Evolutionary conservation across 306 rosid genomes (phyloP), one percentile per base, ranked within the genome.

Genomic region (Corylus avellana): DNA sequence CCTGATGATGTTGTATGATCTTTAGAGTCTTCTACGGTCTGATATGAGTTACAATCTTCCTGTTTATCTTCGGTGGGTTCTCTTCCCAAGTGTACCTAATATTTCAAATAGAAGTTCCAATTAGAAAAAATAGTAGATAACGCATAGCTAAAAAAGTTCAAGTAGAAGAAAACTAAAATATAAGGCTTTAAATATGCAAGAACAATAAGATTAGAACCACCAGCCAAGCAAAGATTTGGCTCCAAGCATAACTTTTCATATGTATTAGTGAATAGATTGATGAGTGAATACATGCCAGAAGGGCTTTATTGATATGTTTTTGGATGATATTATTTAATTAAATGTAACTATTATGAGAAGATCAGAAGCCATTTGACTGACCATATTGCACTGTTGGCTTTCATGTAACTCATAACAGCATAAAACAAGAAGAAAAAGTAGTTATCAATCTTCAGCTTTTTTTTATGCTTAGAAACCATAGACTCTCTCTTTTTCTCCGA

Each of bases 51-150:
- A 67, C 48, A 80, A 53, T 84, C 88, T 46, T 80, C 90, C 78
- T 44, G 85, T 48, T 35, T 77, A 12, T 86, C 84, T 14, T 85
- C 70, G 72, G 72, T 83, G 75, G 85, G 44, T 78, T 86, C 90
- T 80, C 85, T 82, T 20, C 70, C 83, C 82, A 88, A 85, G 75
- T 77, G 42, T 84, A 85, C 91, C 97, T 94, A 74, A 55, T 59
- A 76, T 56, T 46, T 58, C 75, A 72, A 9, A 81, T 67, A 69
- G n/a, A 79, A 83, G 39, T 54, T 82, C 77, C 53, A 69, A 77
- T 83, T 70, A 83, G 84, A 50, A 51, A 58, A 25, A 54, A 42
- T 42, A 6, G 46, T 42, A 42, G 46, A 6, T 42, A 42, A 5
- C 5, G 46, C 49, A 46, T 46, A 27, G 25, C 55, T 39, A 42